Evolutionary conservation across 352 stramenopile species (phyloP), one percentile per base, ranked within the genome.

Genomic region (Nothophytophthora sp.): DNA sequence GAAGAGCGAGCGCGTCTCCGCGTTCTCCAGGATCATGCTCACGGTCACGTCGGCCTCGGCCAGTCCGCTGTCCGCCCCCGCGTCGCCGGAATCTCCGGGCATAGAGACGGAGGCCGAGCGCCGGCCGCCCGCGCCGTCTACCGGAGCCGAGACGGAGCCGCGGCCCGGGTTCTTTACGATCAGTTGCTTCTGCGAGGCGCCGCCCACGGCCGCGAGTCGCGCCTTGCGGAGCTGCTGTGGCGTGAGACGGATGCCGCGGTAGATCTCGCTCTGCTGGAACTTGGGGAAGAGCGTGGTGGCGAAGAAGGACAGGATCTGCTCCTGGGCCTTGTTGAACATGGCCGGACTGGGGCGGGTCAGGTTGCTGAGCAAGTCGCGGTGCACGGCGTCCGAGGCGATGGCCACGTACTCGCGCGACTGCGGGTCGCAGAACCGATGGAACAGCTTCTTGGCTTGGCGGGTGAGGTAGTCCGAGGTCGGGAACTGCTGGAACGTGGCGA

Each of bases 391-490:
- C 0, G 70, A 61, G 12, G 60, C 50, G 9, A 88, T 45, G 5
- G 66, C 43, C 5, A 88, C 76, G 27, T 64, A 86, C 44, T 88
- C 79, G n/a, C 76, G 74, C 0, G 79, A 87, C 28, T 69, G 49
- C 2, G 72, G 60, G 20, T 90, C 74, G 22, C 77, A 86, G 62
- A 90, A 90, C 0, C 76, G 72, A 19, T 73, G 65, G 50, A 76
- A 87, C 5, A 90, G 44, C 53, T 88, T 90, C 45, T 80, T 80
- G 12, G 72, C 76, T 45, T 88, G 76, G 5, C 79, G 72, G 15
- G 61, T 70, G 30, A 90, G 55, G 37, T 88, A 90, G 52, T 90
- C 76, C 0, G 79, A 88, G 2, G 77, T 90, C n/a, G 79, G 79
- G 28, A 90, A 79, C 29, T 87, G 74, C 66, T 90, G 77, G 50